phyloP scores from a whole-genome alignment of 202 grass and related monocot genomes.

The Zizania palustris region DNA sequence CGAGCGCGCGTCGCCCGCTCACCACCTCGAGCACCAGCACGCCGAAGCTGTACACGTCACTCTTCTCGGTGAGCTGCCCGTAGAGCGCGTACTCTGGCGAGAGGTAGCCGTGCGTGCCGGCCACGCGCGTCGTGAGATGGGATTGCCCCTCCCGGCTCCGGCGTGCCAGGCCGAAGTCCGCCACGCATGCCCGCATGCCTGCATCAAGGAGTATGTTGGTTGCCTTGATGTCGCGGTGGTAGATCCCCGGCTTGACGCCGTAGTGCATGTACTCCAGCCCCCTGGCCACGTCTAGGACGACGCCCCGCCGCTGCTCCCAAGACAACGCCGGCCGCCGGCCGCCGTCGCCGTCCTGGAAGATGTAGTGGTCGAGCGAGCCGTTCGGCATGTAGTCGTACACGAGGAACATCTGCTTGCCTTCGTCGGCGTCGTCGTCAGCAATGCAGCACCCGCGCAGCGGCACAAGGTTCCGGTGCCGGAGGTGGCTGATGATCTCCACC shows the following conservation, averaged over 20 bases:
- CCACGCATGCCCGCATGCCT: constrained; percentile 72
- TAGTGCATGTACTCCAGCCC: constrained; percentile 88
- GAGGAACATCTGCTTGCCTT: constrained; percentile 82
- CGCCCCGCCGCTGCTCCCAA: constrained; percentile 64
- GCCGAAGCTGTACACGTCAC: constrained; percentile 97
- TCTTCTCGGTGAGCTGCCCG: constrained; percentile 95
- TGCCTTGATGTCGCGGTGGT: constrained; percentile 90
- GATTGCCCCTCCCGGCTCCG: constrained; percentile 90
- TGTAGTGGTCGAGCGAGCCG: constrained; percentile 72
- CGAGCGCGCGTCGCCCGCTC: constrained; percentile 68
- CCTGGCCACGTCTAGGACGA: constrained; percentile 76
- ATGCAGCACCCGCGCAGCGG: constrained; percentile 89
- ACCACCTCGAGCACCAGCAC: constrained; percentile 79
- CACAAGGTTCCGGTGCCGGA: constrained; percentile 89
- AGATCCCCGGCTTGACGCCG: constrained; percentile 90
- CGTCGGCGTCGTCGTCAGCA: constrained; percentile 48
- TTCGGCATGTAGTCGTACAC: constrained; percentile 97
- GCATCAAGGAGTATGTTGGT: constrained; percentile 84
- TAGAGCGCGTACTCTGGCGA: constrained; percentile 97
- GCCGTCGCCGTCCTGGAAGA: constrained; percentile 45
- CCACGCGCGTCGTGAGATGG: constrained; percentile 89
- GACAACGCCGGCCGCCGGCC: constrained; percentile 30
- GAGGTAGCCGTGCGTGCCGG: constrained; percentile 91
- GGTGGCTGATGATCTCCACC: constrained; percentile 89
- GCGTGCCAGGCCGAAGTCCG: constrained; percentile 85